phyloP scores from a whole-genome alignment of 1,139 yeast species.

The Geotrichum histeridarum region DNA sequence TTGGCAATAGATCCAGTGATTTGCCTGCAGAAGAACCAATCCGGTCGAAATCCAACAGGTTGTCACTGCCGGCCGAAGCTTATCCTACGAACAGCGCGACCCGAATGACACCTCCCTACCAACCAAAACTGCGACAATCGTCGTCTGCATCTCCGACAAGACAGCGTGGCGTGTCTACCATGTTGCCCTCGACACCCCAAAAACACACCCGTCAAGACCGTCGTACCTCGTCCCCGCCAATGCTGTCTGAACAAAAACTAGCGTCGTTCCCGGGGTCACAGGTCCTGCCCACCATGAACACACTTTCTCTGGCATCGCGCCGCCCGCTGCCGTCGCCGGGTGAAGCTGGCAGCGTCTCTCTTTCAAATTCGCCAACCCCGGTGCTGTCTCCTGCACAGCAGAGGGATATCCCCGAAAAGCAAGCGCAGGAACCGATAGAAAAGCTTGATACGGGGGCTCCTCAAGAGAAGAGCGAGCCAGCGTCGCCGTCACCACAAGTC shows the following conservation, averaged over 20 bases:
- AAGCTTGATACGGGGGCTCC: background rate
- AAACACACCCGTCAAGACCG: background rate
- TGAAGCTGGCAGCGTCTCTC: background rate
- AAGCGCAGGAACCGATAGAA: background rate
- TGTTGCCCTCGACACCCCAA: background rate
- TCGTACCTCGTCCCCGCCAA: slow-evolving; percentile 9
- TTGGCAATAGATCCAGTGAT: background rate
- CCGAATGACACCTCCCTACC: slow-evolving; percentile 4
- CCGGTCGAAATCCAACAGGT: slow-evolving; percentile 1
- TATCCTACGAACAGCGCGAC: background rate
- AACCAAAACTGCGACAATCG: background rate
- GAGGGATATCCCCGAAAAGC: background rate
- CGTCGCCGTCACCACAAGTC: background rate
- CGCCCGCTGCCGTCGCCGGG: background rate
- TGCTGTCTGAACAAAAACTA: background rate
- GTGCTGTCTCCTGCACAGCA: background rate
- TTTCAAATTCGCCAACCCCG: slow-evolving; percentile 4
- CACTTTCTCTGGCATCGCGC: slow-evolving; percentile 3
- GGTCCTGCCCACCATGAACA: slow-evolving; percentile 5
- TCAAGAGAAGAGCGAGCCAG: background rate
- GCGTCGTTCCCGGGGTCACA: slow-evolving; percentile 4
- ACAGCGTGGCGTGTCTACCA: slow-evolving; percentile 3
- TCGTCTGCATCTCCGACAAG: slow-evolving; percentile 3
- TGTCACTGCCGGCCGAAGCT: slow-evolving; percentile 11
- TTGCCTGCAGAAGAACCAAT: background rate